These are phyloP conservation scores for Auricularia heimuer DNA, from an alignment of 768 basidiomycete genomes.

Conservation along the genomic window DNA sequence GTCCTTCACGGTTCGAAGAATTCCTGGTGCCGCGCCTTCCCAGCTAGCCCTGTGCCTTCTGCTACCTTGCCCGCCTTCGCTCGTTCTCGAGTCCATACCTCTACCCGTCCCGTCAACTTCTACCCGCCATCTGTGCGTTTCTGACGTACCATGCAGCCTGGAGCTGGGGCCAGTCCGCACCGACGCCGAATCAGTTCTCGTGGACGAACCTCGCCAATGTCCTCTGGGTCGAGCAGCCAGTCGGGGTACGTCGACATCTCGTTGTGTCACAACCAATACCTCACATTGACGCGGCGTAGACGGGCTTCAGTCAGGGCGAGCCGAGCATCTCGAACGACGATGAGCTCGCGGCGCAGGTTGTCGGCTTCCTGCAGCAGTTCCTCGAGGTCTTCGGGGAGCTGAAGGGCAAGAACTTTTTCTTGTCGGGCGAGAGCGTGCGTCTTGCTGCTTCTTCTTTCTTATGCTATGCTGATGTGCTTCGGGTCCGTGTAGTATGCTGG, in stretches of 20 bases:
- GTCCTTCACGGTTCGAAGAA: too few species aligned
- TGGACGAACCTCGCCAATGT: constrained; percentile 14
- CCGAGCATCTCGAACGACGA: constrained; percentile 10
- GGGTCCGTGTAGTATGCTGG: constrained; percentile 19
- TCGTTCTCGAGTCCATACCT: too few species aligned
- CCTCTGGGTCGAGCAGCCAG: constrained; percentile 15
- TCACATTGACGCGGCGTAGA: not conserved
- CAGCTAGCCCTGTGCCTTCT: too few species aligned
- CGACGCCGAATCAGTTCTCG: constrained; percentile 10
- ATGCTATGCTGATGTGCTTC: not conserved
- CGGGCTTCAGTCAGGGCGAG: constrained; percentile 8
- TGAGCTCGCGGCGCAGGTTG: constrained; percentile 14
- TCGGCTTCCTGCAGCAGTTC: constrained; percentile 14
- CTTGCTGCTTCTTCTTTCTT: not conserved
- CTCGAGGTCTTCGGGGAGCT: constrained; percentile 13
- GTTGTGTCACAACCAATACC: not conserved
- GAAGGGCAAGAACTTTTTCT: constrained; percentile 14
- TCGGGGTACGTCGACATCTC: constrained; percentile 11
- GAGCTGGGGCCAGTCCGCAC: constrained; percentile 11
- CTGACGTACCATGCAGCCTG: constrained; percentile 3
- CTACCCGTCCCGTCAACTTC: too few species aligned
- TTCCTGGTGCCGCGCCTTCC: too few species aligned
- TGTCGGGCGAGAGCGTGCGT: constrained; percentile 14
- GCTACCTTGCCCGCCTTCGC: too few species aligned
- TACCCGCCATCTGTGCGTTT: not conserved